Conservation (phyloP, 1,284 basidiomycete genomes). For the Tilletia caries region DNA sequence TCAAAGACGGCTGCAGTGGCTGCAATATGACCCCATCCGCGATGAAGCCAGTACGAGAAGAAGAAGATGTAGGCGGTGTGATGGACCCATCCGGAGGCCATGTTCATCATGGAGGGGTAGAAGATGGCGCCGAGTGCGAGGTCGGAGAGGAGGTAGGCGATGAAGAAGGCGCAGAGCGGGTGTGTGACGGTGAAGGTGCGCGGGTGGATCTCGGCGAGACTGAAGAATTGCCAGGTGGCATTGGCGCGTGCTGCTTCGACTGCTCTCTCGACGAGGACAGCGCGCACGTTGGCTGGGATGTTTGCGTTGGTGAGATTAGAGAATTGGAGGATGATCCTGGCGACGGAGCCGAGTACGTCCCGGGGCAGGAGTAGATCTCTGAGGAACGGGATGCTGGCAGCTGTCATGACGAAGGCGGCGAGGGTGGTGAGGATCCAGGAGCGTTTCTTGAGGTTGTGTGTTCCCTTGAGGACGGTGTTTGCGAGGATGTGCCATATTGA, state of each 20-base stretch:
- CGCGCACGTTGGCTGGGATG: background rate
- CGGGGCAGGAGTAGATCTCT: slow-evolving; percentile 37
- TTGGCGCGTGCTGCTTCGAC: background rate
- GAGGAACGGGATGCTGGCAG: slow-evolving; percentile 42
- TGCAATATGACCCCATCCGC: slow-evolving; percentile 43
- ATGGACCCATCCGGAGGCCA: slow-evolving; percentile 50
- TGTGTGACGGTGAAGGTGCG: slow-evolving; percentile 37
- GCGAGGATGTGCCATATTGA: slow-evolving; percentile 40
- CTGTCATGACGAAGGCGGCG: slow-evolving; percentile 41
- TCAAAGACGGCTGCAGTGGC: slow-evolving; percentile 46
- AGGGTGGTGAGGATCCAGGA: slow-evolving; percentile 53
- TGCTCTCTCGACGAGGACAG: background rate
- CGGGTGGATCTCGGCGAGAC: slow-evolving; percentile 33
- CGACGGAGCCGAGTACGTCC: background rate
- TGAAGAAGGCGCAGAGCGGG: slow-evolving; percentile 42
- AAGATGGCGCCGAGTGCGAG: slow-evolving; percentile 44
- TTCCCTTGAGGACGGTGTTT: slow-evolving; percentile 29
- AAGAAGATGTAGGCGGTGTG: slow-evolving; percentile 47
- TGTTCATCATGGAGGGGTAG: slow-evolving; percentile 49
- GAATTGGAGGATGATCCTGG: background rate
- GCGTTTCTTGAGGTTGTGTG: slow-evolving; percentile 44
- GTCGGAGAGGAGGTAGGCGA: slow-evolving; percentile 46
- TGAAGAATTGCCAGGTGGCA: slow-evolving; percentile 22
- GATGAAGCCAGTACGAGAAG: slow-evolving; percentile 40
- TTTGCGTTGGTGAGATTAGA: background rate